These are phyloP conservation scores for Penicillium cosmopolitanum DNA, from an alignment of 495 filamentous ascomycete genomes.

Conservation along the genomic window DNA sequence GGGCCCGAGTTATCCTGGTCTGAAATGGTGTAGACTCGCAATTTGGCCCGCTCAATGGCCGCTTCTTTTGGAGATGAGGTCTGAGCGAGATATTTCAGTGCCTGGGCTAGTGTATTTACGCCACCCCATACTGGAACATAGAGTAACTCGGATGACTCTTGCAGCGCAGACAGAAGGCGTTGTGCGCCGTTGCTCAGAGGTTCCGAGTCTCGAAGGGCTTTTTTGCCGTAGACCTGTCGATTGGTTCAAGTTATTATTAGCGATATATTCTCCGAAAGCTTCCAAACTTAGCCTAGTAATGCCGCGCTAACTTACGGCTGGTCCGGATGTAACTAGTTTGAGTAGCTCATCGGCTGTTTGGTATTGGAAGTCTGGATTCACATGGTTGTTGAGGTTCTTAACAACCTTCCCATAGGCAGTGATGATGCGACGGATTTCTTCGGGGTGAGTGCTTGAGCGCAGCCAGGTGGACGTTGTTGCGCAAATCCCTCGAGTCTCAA, in stretches of 20 bases:
- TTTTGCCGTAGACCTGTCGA: slow-evolving; percentile 2
- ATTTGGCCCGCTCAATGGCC: slow-evolving; percentile 28
- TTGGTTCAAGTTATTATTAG: neutral
- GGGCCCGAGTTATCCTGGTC: slow-evolving; percentile 51
- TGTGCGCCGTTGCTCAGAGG: neutral
- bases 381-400: slow-evolving; percentile 46
- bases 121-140: slow-evolving; percentile 43
- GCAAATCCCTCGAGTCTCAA: slow-evolving; percentile 44
- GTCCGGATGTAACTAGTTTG: slow-evolving; percentile 33
- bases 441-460: slow-evolving; percentile 33
- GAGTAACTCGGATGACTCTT: slow-evolving; percentile 3
- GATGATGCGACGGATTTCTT: slow-evolving; percentile 45
- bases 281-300: neutral
- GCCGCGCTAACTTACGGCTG: slow-evolving; percentile 13
- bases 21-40: slow-evolving; percentile 50
- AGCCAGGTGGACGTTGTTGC: slow-evolving; percentile 48
- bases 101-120: slow-evolving; percentile 47
- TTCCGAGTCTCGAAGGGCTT: neutral
- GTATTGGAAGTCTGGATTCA: slow-evolving; percentile 36
- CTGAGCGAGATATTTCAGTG: slow-evolving; percentile 33
- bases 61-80: slow-evolving; percentile 16
- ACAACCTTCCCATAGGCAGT: slow-evolving; percentile 45
- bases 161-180: neutral
- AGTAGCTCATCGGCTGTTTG: slow-evolving; percentile 35
- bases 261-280: neutral